Base-by-base conservation (phyloP, 805 yeast species). In the Saturnispora dispora region DNA sequence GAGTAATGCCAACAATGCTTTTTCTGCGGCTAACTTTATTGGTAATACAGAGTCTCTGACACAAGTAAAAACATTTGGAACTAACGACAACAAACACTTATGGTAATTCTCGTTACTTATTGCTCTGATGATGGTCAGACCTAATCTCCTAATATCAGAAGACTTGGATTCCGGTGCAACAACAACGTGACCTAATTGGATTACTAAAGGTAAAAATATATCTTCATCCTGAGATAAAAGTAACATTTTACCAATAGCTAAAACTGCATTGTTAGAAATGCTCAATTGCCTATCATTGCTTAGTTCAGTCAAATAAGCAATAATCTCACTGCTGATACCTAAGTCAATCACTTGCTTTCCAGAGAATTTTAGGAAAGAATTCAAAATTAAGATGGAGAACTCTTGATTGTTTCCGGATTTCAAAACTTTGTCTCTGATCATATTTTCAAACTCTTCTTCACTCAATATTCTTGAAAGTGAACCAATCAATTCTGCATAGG, bases 1-100 rank as follows among this genome's bases (percentile, higher is more conserved):
- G 67, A 89, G 84, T 17, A 88, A 63, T 2, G 87, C 79, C 57
- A 90, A 64, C 65, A 77, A 89, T 0, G 95, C 89, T 70, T 88
- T 88, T 65, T 91, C 99, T 7, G 96, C 96, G 1, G 97, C 96
- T 55, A 91, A 74, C 61, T 89, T 90, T 58, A 91, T 83, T 4
- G 99, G 97, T 61, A 91, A 88, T 46, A 87, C 73, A n/a, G 82
- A 75, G 61, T 90, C 96, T 57, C 99, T 76, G 40, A 91, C 83
- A 64, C 93, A 83, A 0, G 83, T 71, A 64, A 91, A 91, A 2
- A 89, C 82, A 11, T 87, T 73, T 13, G 93, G 88, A 3, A 77
- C 87, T 48, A 91, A 59, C 0, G 67, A 55, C 18, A 41, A n/a
- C 33, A 44, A 36, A 10, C n/a, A 23, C 7, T 22, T 28, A 18